Evolutionary conservation across 2,329 filamentous ascomycete species (phyloP).

Genomic region (Apiospora koreana): DNA sequence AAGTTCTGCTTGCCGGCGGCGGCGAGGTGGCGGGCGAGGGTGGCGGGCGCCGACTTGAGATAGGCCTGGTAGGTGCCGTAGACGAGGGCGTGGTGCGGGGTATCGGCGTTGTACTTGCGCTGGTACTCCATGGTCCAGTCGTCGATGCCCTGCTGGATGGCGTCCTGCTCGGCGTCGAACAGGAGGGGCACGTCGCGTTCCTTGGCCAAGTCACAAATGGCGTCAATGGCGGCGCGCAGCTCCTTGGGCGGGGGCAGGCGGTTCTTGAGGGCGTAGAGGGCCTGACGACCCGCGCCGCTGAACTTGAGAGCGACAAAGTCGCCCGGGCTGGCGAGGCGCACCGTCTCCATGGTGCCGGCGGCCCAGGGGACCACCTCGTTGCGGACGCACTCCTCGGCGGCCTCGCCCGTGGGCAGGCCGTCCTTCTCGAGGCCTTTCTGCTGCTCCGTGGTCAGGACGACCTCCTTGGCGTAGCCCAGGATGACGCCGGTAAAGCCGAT

Average conservation of each 20-base stretch:
- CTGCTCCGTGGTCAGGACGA: slow-evolving; percentile 65
- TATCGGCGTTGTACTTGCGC: slow-evolving; percentile 68
- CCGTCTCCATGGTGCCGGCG: slow-evolving; percentile 72
- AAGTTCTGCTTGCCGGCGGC: slow-evolving; percentile 61
- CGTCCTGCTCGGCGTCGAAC: slow-evolving; percentile 84
- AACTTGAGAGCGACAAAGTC: slow-evolving; percentile 75
- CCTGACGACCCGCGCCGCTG: slow-evolving; percentile 77
- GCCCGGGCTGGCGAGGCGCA: slow-evolving; percentile 69
- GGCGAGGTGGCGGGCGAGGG: slow-evolving; percentile 61
- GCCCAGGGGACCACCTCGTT: slow-evolving; percentile 72
- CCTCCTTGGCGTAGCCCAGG: slow-evolving; percentile 80
- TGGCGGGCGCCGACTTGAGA: slow-evolving; percentile 61
- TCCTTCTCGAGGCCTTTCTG: slow-evolving; percentile 43
- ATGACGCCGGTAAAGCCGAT: slow-evolving; percentile 85
- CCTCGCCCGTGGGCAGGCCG: slow-evolving; percentile 41
- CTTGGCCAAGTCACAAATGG: slow-evolving; percentile 72
- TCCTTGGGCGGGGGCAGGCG: slow-evolving; percentile 62
- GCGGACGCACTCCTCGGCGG: slow-evolving; percentile 49
- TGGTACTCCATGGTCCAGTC: slow-evolving; percentile 78
- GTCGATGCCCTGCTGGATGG: slow-evolving; percentile 78
- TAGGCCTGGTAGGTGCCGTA: slow-evolving; percentile 83
- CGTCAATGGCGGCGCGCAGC: slow-evolving; percentile 70
- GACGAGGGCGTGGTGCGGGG: slow-evolving; percentile 63
- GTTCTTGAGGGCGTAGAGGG: slow-evolving; percentile 65
- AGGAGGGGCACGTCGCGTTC: slow-evolving; percentile 71